Conservation (phyloP, 1,139 yeast species). For the Kodamaea sp. region DNA sequence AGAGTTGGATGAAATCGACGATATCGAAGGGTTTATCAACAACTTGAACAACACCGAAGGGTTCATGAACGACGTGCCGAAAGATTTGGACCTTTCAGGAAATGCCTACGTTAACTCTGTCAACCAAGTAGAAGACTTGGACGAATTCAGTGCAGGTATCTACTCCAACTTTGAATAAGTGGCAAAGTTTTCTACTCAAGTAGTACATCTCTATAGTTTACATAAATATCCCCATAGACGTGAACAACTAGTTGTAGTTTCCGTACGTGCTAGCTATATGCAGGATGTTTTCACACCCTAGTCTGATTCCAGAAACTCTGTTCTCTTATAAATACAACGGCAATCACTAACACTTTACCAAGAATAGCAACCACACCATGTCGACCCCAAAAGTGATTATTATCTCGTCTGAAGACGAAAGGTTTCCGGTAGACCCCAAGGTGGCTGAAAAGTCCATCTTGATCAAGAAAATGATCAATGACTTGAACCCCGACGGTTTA, state of each 20-base stretch:
- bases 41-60: slow-evolving; percentile 11
- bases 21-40: slow-evolving; percentile 32
- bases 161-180: slow-evolving; percentile 73
- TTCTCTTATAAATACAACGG: too few species aligned
- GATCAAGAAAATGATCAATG: slow-evolving; percentile 88
- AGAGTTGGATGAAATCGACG: slow-evolving; percentile 46
- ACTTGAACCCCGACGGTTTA: slow-evolving; percentile 63
- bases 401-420: slow-evolving; percentile 73
- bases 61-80: slow-evolving; percentile 4
- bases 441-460: slow-evolving; percentile 90
- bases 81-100: slow-evolving; percentile 27
- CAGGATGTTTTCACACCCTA: too few species aligned
- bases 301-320: too few species aligned
- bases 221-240: too few species aligned
- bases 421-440: slow-evolving; percentile 71
- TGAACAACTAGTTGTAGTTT: too few species aligned
- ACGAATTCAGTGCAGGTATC: slow-evolving; percentile 87
- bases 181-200: neutral
- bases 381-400: slow-evolving; percentile 53
- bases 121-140: slow-evolving; percentile 65
- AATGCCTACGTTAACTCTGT: slow-evolving; percentile 45
- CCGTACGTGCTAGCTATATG: too few species aligned
- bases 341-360: too few species aligned
- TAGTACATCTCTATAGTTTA: too few species aligned
- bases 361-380: too few species aligned